phyloP scores from a whole-genome alignment of 805 yeast species.

The Saccharomycopsis fermentans region DNA sequence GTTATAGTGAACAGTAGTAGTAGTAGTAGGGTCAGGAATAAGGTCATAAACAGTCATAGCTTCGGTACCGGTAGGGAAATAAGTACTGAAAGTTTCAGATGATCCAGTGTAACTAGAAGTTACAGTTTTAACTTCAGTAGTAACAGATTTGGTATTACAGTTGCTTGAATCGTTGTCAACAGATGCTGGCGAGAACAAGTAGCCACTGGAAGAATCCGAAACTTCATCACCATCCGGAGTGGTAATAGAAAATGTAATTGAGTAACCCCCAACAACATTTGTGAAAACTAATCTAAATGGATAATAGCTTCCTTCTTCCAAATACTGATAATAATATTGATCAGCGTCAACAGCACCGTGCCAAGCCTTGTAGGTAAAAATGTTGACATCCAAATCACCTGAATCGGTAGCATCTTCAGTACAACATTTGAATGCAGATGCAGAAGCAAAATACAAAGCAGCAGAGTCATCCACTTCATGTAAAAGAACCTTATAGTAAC shows the following conservation, averaged over 20 bases:
- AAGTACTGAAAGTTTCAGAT: not conserved
- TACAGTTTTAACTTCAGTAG: not conserved
- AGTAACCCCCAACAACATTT: slow-evolving; percentile 18
- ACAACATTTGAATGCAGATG: slow-evolving; percentile 28
- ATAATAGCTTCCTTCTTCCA: slow-evolving; percentile 23
- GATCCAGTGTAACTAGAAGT: slow-evolving; percentile 4
- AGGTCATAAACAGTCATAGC: slow-evolving; percentile 1
- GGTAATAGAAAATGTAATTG: not conserved
- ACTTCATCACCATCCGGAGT: not conserved
- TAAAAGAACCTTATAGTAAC: slow-evolving; percentile 23
- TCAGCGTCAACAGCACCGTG: not conserved
- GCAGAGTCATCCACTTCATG: slow-evolving; percentile 25
- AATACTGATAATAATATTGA: slow-evolving; percentile 15
- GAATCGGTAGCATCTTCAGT: slow-evolving; percentile 1
- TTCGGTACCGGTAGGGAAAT: slow-evolving; percentile 8
- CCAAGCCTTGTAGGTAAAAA: slow-evolving; percentile 5
- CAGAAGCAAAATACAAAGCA: slow-evolving; percentile 24
- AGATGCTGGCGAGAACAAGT: not conserved
- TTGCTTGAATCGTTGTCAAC: not conserved
- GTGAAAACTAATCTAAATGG: slow-evolving; percentile 24
- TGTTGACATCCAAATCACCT: slow-evolving; percentile 6
- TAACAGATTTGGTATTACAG: not conserved
- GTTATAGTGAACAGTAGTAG: not conserved
- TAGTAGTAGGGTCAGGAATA: slow-evolving; percentile 1
- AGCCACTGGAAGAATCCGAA: not conserved